A percentile compares a stretch with the other conserved stretches of the same genome.
Conservation (phyloP, 208 protist genomes). For the Acanthamoeba lenticulata region DNA sequence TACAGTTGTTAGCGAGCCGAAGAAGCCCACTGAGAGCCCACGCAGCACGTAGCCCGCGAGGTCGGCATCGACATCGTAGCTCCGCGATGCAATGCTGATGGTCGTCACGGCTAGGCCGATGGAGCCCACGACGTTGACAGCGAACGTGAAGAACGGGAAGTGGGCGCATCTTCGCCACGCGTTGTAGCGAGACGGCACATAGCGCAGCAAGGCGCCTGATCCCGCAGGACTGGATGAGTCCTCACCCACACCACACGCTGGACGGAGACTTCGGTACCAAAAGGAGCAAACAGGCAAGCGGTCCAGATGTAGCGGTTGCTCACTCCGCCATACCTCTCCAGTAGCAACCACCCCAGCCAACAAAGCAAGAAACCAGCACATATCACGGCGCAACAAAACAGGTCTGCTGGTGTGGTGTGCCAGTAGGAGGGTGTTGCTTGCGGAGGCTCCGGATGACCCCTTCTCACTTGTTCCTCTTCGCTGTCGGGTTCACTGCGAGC, state of each 20-base stretch:
- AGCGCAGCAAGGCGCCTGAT: slow-evolving; percentile 9
- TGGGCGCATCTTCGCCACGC: slow-evolving; percentile 17
- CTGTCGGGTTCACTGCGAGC: not conserved
- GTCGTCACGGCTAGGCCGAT: not conserved
- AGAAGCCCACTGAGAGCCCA: slow-evolving; percentile 24
- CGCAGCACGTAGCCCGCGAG: not conserved
- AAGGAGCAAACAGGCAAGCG: slow-evolving; percentile 55
- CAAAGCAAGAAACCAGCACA: not conserved
- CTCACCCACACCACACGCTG: not conserved
- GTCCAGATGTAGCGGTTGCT: slow-evolving; percentile 52
- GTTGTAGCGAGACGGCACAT: slow-evolving; percentile 31
- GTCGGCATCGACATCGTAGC: slow-evolving; percentile 1
- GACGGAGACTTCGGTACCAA: not conserved
- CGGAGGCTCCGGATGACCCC: too few relatives aligned
- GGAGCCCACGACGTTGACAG: slow-evolving; percentile 37
- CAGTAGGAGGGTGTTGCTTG: not conserved
- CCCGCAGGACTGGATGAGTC: not conserved
- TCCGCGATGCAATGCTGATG: not conserved
- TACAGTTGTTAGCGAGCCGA: slow-evolving; percentile 46
- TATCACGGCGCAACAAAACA: not conserved
- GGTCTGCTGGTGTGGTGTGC: not conserved
- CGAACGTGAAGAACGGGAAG: slow-evolving; percentile 63
- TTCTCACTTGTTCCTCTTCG: not conserved
- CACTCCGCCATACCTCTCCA: not conserved
- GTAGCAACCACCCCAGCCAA: slow-evolving; percentile 8